Evolutionary conservation across 2,329 filamentous ascomycete species (phyloP), one percentile per base, ranked within the genome.

Genomic region (Fusarium robinianum): DNA sequence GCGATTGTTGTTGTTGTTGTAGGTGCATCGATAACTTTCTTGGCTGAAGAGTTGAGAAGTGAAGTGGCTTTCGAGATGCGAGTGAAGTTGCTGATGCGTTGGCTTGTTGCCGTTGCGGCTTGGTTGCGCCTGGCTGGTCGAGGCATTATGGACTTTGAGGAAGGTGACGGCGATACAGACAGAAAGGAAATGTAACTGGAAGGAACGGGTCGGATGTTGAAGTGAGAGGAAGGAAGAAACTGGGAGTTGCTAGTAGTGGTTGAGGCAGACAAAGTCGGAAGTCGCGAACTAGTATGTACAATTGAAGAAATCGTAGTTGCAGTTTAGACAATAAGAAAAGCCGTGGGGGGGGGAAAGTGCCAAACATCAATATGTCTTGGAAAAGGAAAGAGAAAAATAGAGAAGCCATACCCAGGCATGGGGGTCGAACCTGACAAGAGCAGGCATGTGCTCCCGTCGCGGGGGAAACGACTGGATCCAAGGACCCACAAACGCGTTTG

Each of bases 1-100:
- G 55, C 30, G 12, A 19, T 16, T 14, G 34, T 38, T 24, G 35
- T 29, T 17, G 55, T 38, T 7, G 44, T 23, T 11, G 31, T 29
- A 23, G 57, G 38, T 34, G 67, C 63, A 45, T 57, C 41, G 34
- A 55, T 46, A 15, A 55, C 58, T 49, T 72, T 71, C 53, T 74
- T 72, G 22, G 58, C 29, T 7, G 66, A 54, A n/a, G 43, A 26
- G 29, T 62, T 60, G 11, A 49, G 46, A 14, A 59, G 51, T 12
- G 49, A 42, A 14, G 64, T 55, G 15, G 60, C 58, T 63, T 79
- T 80, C 22, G 75, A 77, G 33, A 78, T 63, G 39, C 74, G 75
- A 31, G 70, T 57, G 57, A 77, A 79, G 58, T 53, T 68, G 64
- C 61, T 67, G 41, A 79, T 77, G 51, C 62, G 47, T 16, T 63